Percentiles rank a stretch among this genome's conserved stretches.
phyloP scores from a whole-genome alignment of 495 filamentous ascomycete species.

The Elasticomyces elasticus region DNA sequence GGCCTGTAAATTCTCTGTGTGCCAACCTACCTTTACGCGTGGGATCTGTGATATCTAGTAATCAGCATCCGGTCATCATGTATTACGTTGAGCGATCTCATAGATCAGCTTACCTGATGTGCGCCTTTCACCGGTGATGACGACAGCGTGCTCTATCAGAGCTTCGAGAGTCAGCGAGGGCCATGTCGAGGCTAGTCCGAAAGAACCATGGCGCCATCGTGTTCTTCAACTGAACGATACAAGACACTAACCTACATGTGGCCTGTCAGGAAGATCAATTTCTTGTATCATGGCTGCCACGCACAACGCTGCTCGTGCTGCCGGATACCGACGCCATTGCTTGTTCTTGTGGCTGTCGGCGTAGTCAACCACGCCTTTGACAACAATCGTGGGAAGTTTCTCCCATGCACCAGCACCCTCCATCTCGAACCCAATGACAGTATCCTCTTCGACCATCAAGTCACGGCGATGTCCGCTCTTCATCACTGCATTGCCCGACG shows the following conservation, averaged over 20 bases:
- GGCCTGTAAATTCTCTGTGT: too few relatives aligned
- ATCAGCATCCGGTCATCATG: not conserved
- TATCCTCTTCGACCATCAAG: constrained; percentile 2
- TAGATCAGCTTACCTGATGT: not conserved
- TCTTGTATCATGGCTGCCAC: constrained; percentile 8
- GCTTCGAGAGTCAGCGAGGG: not conserved
- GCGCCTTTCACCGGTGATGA: not conserved
- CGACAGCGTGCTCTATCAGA: not conserved
- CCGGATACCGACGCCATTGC: constrained; percentile 21
- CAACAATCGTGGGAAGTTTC: constrained; percentile 20
- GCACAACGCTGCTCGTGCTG: constrained; percentile 22
- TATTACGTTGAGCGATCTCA: not conserved
- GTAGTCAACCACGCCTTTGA: constrained; percentile 30
- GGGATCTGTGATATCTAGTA: too few relatives aligned
- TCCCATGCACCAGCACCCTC: constrained; percentile 25
- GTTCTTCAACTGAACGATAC: constrained; percentile 9
- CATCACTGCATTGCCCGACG: constrained; percentile 31
- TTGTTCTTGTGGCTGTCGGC: constrained; percentile 28
- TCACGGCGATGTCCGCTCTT: constrained; percentile 23
- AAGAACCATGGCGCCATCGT: constrained; percentile 13
- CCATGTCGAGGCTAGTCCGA: not conserved
- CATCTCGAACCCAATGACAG: constrained; percentile 27
- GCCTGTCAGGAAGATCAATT: constrained; percentile 40
- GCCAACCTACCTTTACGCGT: not conserved
- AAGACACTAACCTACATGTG: constrained; percentile 14